Evolutionary conservation across 495 filamentous ascomycete species (phyloP).

Genomic region (Hypomontagnella monticulosa): DNA sequence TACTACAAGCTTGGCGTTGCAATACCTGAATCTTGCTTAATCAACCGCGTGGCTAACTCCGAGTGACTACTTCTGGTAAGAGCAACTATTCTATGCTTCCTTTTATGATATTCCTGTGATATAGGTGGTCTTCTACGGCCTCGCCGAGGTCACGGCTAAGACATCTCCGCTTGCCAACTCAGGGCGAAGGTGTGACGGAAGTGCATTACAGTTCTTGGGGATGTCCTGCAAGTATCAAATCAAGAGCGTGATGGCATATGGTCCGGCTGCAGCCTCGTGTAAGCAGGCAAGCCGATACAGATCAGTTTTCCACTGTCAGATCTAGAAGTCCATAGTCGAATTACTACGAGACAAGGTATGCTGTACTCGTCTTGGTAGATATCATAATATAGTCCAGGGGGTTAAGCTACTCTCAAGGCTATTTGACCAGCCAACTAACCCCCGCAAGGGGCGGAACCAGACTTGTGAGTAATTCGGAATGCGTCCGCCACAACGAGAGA

Average conservation of each 20-base stretch:
- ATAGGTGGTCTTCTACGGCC: slow-evolving; percentile 10
- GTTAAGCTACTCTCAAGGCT: slow-evolving; percentile 21
- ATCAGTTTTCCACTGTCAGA: slow-evolving; percentile 23
- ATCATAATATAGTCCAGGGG: slow-evolving; percentile 32
- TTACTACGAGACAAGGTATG: slow-evolving; percentile 27
- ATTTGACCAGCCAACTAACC: slow-evolving; percentile 25
- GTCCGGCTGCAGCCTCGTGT: slow-evolving; percentile 32
- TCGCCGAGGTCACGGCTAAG: slow-evolving; percentile 19
- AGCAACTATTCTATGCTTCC: slow-evolving; percentile 6
- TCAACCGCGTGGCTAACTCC: slow-evolving; percentile 21
- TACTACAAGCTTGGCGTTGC: slow-evolving; percentile 38
- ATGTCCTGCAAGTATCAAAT: slow-evolving; percentile 20
- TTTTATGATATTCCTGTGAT: slow-evolving; percentile 13
- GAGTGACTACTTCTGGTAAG: slow-evolving; percentile 31
- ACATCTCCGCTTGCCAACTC: slow-evolving; percentile 32
- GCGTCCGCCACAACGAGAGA: slow-evolving; percentile 17
- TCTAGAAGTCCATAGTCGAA: slow-evolving; percentile 29
- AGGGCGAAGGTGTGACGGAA: slow-evolving; percentile 32
- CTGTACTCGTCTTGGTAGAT: slow-evolving; percentile 8
- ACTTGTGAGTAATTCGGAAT: slow-evolving; percentile 33
- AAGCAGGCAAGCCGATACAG: slow-evolving; percentile 12
- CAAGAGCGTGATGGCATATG: slow-evolving; percentile 15
- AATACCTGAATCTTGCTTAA: slow-evolving; percentile 26
- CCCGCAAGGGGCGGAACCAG: slow-evolving; percentile 39
- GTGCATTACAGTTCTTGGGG: slow-evolving; percentile 29